phyloP scores from a whole-genome alignment of 306 rosid genomes.

The Castanospermum australe region DNA sequence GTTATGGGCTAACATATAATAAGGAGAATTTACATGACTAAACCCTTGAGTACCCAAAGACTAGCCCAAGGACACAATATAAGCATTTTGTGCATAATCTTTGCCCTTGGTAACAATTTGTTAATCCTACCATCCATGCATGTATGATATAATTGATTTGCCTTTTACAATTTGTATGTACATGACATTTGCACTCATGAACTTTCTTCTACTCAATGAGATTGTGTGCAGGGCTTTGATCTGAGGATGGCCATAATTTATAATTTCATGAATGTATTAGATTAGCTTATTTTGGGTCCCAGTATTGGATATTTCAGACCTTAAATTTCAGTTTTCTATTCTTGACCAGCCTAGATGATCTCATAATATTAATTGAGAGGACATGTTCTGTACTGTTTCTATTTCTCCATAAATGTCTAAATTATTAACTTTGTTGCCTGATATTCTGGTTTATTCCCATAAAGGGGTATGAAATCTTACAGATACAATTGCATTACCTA shows the following conservation, averaged over 20 bases:
- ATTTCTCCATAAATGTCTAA: not conserved
- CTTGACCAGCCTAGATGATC: not conserved
- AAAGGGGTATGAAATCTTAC: not conserved
- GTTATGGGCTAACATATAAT: constrained; percentile 52
- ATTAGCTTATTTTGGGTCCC: not conserved
- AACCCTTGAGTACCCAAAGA: not conserved
- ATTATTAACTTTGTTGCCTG: not conserved
- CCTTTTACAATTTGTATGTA: not conserved
- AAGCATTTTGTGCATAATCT: not conserved
- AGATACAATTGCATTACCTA: not conserved
- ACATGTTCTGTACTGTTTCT: not conserved
- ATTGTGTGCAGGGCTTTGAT: not conserved
- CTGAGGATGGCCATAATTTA: not conserved
- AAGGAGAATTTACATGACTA: constrained; percentile 15
- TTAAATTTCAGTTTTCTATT: not conserved
- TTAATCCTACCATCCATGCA: not conserved
- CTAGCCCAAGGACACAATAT: not conserved
- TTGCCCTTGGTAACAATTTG: not conserved
- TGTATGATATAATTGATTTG: not conserved
- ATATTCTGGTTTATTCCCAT: constrained; percentile 10
- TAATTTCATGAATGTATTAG: not conserved
- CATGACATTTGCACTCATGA: not conserved
- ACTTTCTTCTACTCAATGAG: not conserved
- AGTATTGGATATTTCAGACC: not conserved
- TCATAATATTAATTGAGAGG: not conserved